Base-by-base conservation (phyloP, 2,329 filamentous ascomycete genomes). In the Fusarium liriodendri region DNA sequence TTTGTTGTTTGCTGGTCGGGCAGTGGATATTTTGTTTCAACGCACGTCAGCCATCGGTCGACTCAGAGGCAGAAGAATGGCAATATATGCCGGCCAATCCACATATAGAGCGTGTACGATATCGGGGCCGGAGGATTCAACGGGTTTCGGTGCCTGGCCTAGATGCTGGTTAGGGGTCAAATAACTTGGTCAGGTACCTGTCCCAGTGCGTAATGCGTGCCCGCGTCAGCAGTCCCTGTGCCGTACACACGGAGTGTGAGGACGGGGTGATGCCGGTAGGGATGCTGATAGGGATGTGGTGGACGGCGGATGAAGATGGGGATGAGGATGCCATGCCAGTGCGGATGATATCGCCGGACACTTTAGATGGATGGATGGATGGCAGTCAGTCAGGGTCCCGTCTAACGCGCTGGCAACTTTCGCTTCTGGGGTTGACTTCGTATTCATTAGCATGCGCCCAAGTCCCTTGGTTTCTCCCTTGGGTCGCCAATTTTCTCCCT, bases 351-450 rank as follows among this genome's bases (percentile, higher is more conserved):
- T 67, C 65, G 50, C 54, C 50, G 62, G 62, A 55, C 37, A 38
- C 38, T 37, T 61, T 65, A 72, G 64, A 58, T 58, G 55, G 64
- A 58, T 58, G 55, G 38, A 42, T 62, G 50, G 61, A 69, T 27
- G 62, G 50, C 62, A 72, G 72, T 74, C 59, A 69, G 62, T 74
- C 29, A 70, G 71, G 72, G 72, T 70, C 42, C 52, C 67, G 52
- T 67, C 35, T 58, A 65, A 62, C 62, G 54, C 68, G 72, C 45
- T 74, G 71, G 52, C 66, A 64, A 52, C 62, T 47, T 60, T 74
- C 71, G 71, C 71, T 74, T 72, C 72, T 74, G 65, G 68, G 72
- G 72, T 72, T 72, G 69, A 69, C 72, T 74, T 75, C 72, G 72
- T 75, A 64, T 74, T 61, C 72, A 74, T 67, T 64, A 65, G 67